Evolutionary conservation across 2,329 filamentous ascomycete species (phyloP).

Genomic region (Aspergillus proliferans): DNA sequence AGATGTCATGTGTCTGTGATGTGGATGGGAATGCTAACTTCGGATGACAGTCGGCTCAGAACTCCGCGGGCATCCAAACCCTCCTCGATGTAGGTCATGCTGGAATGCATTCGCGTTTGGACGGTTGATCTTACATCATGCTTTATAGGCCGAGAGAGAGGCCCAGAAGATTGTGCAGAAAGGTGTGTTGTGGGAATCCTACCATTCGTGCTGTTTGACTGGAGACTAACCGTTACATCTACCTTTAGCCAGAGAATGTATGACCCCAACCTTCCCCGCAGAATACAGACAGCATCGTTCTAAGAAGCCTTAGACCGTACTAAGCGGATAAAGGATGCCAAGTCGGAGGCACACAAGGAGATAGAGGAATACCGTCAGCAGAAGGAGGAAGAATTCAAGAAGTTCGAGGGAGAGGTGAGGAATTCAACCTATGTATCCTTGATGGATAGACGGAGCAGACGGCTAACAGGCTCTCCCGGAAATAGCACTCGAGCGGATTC

Average conservation of each 20-base stretch:
- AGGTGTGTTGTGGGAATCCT: constrained; percentile 50
- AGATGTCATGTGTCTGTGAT: constrained; percentile 2
- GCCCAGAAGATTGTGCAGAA: constrained; percentile 99
- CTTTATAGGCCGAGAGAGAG: constrained; percentile 79
- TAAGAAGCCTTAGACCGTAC: constrained; percentile 64
- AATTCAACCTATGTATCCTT: constrained; percentile 1
- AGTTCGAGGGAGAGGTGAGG: constrained; percentile 73
- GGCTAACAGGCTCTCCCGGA: background rate
- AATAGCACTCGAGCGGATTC: constrained; percentile 86
- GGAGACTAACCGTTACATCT: constrained; percentile 21
- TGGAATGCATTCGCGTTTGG: background rate
- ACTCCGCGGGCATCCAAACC: constrained; percentile 96
- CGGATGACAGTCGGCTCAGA: constrained; percentile 76
- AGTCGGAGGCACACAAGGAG: constrained; percentile 94
- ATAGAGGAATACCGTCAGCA: constrained; percentile 84
- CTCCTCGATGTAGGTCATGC: constrained; percentile 77
- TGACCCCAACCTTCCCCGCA: constrained; percentile 12
- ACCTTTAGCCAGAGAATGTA: constrained; percentile 77
- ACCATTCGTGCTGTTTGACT: background rate
- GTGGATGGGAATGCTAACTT: background rate
- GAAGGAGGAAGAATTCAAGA: constrained; percentile 93
- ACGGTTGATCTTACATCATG: constrained; percentile 7
- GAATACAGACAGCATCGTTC: background rate
- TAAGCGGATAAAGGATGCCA: constrained; percentile 93
- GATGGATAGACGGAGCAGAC: background rate